phyloP scores from a whole-genome alignment of 1,284 basidiomycete genomes.

The Cutaneotrichosporon spelunceum region DNA sequence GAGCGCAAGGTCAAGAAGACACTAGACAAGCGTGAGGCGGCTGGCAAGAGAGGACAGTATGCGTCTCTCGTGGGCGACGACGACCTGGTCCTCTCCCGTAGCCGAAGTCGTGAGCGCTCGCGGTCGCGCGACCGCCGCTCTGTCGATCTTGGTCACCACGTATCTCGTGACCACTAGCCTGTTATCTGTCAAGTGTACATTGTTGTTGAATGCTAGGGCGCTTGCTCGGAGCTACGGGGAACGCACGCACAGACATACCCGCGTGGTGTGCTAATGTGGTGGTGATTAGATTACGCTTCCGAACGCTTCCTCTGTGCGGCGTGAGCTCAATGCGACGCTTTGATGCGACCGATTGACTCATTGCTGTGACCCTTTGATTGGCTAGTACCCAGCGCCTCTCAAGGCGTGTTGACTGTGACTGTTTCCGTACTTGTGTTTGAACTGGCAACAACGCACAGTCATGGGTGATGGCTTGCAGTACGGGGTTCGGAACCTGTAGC shows the following conservation, averaged over 20 bases:
- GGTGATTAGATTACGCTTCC: too few relatives aligned
- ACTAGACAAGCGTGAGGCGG: slow-evolving; percentile 72
- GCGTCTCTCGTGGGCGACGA: slow-evolving; percentile 47
- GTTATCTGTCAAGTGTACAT: not conserved
- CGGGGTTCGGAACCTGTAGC: not conserved
- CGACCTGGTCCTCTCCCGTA: slow-evolving; percentile 39
- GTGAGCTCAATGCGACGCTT: not conserved
- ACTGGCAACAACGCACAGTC: not conserved
- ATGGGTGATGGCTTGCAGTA: not conserved
- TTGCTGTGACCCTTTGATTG: not conserved
- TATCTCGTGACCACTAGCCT: not conserved
- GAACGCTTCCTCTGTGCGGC: too few relatives aligned
- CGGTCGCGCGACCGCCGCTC: slow-evolving; percentile 12
- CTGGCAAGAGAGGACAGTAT: slow-evolving; percentile 78
- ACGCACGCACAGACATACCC: not conserved
- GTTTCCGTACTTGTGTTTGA: not conserved
- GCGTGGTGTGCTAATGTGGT: not conserved
- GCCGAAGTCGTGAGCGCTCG: slow-evolving; percentile 37
- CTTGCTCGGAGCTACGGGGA: not conserved
- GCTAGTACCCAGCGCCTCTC: not conserved
- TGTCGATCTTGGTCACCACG: slow-evolving; percentile 2
- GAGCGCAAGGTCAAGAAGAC: slow-evolving; percentile 82
- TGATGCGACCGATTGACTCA: not conserved
- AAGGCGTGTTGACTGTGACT: not conserved
- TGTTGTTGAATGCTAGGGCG: not conserved